These are phyloP conservation scores for Jaenimonas drosophilae DNA, from an alignment of 208 protist species.

Conservation along the genomic window DNA sequence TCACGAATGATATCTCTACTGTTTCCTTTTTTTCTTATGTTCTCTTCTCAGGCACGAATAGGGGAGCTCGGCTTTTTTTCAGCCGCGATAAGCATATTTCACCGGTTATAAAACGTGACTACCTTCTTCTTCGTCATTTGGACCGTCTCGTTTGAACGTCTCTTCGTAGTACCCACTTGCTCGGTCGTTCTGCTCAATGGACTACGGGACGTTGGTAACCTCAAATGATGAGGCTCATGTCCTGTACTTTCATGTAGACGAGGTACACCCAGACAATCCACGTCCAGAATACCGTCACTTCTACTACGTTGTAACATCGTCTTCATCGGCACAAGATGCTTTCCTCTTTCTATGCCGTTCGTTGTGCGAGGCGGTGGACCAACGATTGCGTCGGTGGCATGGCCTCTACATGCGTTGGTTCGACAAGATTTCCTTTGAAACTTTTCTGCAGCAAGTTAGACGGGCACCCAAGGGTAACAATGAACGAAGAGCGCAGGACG, in stretches of 20 bases:
- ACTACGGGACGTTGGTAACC: no score
- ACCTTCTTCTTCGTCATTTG: no score
- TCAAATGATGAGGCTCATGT: conserved; percentile 16
- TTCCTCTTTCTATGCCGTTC: conserved; percentile 42
- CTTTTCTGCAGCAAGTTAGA: conserved; percentile 32
- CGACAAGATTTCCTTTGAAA: conserved; percentile 21
- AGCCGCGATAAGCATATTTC: no score
- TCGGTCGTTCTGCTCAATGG: no score
- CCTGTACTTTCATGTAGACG: conserved; percentile 61
- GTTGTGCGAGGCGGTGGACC: conserved; percentile 17
- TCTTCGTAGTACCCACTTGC: no score
- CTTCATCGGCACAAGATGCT: conserved; percentile 24
- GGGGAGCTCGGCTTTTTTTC: no score
- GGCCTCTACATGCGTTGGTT: conserved; percentile 35
- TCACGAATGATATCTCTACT: no score
- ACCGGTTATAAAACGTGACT: no score
- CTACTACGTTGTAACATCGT: conserved; percentile 46
- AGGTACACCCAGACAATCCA: conserved; percentile 32
- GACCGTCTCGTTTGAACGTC: no score
- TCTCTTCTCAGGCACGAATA: no score
- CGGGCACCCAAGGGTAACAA: conserved; percentile 3
- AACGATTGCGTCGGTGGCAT: conserved; percentile 34
- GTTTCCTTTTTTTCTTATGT: no score
- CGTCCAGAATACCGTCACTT: conserved; percentile 11
- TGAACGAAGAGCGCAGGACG: no score